Evolutionary conservation across 139 green algal genomes (phyloP), one percentile per base, ranked within the genome.

Genomic region (Raphidocelis subcapitata): DNA sequence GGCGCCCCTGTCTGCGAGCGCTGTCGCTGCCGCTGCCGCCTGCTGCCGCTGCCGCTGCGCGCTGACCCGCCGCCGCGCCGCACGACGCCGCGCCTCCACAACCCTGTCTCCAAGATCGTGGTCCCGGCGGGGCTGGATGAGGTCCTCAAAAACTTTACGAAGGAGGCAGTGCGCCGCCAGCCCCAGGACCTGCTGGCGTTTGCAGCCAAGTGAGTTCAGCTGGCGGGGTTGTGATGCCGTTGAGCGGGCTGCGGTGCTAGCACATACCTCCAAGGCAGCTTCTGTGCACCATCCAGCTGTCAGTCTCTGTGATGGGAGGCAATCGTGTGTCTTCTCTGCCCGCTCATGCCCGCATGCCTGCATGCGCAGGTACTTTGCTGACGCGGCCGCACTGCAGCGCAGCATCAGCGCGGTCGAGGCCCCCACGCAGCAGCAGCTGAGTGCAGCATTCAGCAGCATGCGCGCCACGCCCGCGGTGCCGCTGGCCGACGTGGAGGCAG

Each of bases 111-210:
- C n/a, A 84, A 94, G 87, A 95, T 95, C 70, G 82, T 86, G 5
- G 85, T 95, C 5, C 88, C 88, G 0, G 74, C 82, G 21, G 84
- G 92, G 72, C 59, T 95, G 28, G 85, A 85, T 46, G 90, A 93
- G 41, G 77, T 92, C 0, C 67, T 95, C 20, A 95, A 93, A 75
- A 83, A 86, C 1, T 95, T 90, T 74, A 93, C 88, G 0, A 95
- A 95, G 66, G 88, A 95, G 64, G 88, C 92, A 37, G 91, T 95
- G 56, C 79, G 86, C 1, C 62, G 80, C 31, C 84, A 93, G 69
- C 88, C 88, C 23, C 74, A 76, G 33, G 76, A 93, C 67, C 63
- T 95, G 18, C 15, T 90, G 20, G 80, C 87, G 47, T 94, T 93
- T 63, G 86, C 81, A 23, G 87, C 89, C 3, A 88, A 84, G 84